Percentiles rank a stretch among this genome's conserved stretches.
phyloP scores from a whole-genome alignment of 495 filamentous ascomycete genomes.

The Cryomyces minteri region DNA sequence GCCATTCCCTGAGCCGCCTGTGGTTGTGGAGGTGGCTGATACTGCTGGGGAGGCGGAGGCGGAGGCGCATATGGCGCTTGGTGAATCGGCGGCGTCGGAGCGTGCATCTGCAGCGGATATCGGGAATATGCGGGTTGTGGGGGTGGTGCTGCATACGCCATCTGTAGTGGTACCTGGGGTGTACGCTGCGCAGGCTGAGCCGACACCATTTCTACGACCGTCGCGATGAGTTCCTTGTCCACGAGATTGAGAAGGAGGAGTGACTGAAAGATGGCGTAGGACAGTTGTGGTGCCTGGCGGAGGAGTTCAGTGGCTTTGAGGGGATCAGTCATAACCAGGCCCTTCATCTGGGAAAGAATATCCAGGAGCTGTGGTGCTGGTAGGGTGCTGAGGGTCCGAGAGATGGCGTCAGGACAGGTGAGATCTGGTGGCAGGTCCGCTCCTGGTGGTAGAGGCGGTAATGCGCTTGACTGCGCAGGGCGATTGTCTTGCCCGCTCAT shows the following conservation, averaged over 20 bases:
- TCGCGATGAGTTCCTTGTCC: constrained; percentile 38
- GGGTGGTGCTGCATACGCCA: constrained; percentile 10
- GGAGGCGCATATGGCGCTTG: constrained; percentile 25
- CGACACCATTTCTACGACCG: constrained; percentile 31
- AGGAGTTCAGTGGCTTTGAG: constrained; percentile 74
- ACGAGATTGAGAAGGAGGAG: constrained; percentile 87
- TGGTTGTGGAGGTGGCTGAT: constrained; percentile 2
- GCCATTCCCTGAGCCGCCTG: constrained; percentile 15
- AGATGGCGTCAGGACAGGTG: constrained; percentile 78
- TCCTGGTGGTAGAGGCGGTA: constrained; percentile 72
- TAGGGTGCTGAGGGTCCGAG: constrained; percentile 66
- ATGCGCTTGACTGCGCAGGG: constrained; percentile 14
- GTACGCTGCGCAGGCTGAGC: constrained; percentile 16
- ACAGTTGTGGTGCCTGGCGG: constrained; percentile 75
- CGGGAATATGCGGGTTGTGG: constrained; percentile 4
- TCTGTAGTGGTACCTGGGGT: constrained; percentile 8
- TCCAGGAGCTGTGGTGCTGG: constrained; percentile 83
- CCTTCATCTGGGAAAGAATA: constrained; percentile 88
- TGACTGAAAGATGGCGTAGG: constrained; percentile 91
- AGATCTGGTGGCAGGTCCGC: constrained; percentile 65
- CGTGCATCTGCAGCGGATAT: constrained; percentile 7
- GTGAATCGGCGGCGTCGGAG: constrained; percentile 38
- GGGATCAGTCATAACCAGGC: constrained; percentile 62
- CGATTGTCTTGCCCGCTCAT: constrained; percentile 21
- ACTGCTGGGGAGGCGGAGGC: constrained; percentile 20